Percentiles rank a stretch among this genome's conserved stretches.
phyloP scores from a whole-genome alignment of 2,329 filamentous ascomycete species.

The Epichloe sylvatica region DNA sequence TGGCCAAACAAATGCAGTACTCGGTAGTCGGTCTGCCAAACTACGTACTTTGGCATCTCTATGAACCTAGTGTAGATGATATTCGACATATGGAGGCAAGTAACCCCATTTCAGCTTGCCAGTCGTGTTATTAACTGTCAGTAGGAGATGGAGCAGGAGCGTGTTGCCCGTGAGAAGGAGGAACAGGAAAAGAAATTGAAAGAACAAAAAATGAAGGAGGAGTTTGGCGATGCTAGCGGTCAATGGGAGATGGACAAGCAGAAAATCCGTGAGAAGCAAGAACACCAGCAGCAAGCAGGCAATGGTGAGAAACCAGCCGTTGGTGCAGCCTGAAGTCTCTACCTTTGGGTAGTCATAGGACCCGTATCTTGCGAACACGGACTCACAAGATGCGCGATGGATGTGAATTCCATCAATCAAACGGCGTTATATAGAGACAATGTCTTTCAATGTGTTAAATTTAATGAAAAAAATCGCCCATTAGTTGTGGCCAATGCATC shows the following conservation, averaged over 20 bases:
- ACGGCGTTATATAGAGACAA: too few species aligned
- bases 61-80: slow-evolving; percentile 96
- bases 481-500: too few species aligned
- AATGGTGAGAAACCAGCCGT: not conserved
- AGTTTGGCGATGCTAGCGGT: slow-evolving; percentile 60
- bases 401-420: too few species aligned
- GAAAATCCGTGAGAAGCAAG: slow-evolving; percentile 46
- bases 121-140: not conserved
- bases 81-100: slow-evolving; percentile 85
- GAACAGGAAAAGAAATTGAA: slow-evolving; percentile 55
- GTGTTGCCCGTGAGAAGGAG: slow-evolving; percentile 64
- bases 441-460: too few species aligned
- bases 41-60: slow-evolving; percentile 98
- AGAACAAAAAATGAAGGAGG: slow-evolving; percentile 55
- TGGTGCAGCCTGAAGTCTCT: not conserved
- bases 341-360: too few species aligned
- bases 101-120: not conserved
- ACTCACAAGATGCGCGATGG: too few species aligned
- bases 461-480: fast-evolving
- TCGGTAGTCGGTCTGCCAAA: slow-evolving; percentile 92
- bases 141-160: slow-evolving; percentile 89
- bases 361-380: too few species aligned
- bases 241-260: slow-evolving; percentile 90
- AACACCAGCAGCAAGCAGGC: slow-evolving; percentile 1
- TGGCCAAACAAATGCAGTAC: slow-evolving; percentile 92